phyloP scores from a whole-genome alignment of 2,329 filamentous ascomycete species.

The Epichloe glyceriae region DNA sequence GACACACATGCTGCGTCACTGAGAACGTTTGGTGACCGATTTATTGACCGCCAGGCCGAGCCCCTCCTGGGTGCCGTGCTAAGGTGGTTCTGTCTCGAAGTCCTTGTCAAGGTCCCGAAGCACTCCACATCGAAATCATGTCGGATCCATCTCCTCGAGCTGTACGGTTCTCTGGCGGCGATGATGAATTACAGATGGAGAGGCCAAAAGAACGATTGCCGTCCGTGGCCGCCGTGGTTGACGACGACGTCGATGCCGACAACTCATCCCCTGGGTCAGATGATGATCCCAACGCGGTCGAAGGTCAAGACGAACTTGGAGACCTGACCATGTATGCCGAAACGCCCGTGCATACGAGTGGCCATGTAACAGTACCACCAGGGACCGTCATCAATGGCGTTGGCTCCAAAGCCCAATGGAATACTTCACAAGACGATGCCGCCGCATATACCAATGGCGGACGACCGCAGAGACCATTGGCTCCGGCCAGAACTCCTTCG shows the following conservation, averaged over 20 bases:
- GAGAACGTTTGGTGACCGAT: background rate
- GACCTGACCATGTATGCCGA: constrained; percentile 32
- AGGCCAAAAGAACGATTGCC: constrained; percentile 27
- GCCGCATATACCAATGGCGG: constrained; percentile 18
- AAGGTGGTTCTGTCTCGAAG: background rate
- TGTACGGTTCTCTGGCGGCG: constrained; percentile 42
- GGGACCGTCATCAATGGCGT: constrained; percentile 29
- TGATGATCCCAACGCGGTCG: constrained; percentile 31
- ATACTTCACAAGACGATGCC: constrained; percentile 16
- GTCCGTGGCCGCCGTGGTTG: constrained; percentile 8
- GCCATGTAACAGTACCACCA: constrained; percentile 28
- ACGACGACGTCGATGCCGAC: constrained; percentile 14
- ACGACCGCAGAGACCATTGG: constrained; percentile 53
- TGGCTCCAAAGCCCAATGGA: constrained; percentile 26
- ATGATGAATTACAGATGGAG: constrained; percentile 29
- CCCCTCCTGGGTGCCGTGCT: constrained; percentile 4
- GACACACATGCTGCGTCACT: background rate
- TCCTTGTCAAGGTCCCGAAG: background rate
- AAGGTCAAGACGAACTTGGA: constrained; percentile 36
- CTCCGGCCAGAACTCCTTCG: constrained; percentile 60
- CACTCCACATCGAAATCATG: constrained; percentile 12
- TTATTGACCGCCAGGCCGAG: constrained; percentile 4
- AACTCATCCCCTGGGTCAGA: constrained; percentile 16
- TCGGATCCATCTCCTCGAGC: constrained; percentile 40
- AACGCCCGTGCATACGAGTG: constrained; percentile 23